Evolutionary conservation across 768 basidiomycete genomes (phyloP).

Genomic region (Sistotremastrum suecicum): DNA sequence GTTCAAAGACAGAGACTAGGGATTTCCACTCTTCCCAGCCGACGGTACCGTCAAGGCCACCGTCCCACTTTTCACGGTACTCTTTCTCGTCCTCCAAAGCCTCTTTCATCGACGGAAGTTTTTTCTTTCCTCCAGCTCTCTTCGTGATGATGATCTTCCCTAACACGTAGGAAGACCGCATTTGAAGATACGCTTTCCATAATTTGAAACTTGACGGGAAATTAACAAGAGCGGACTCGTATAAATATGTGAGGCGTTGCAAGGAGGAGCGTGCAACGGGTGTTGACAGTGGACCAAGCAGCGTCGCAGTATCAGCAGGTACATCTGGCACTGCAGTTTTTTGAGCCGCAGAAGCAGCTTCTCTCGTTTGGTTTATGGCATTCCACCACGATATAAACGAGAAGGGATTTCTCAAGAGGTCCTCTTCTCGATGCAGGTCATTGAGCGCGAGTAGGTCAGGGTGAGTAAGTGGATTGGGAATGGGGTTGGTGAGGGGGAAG

Average conservation of each 20-base stretch:
- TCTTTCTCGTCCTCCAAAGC: conserved; percentile 76
- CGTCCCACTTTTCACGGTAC: conserved; percentile 74
- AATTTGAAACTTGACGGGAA: conserved; percentile 89
- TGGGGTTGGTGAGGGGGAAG: conserved; percentile 78
- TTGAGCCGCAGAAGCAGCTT: conserved; percentile 40
- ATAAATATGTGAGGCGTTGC: conserved; percentile 81
- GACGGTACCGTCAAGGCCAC: conserved; percentile 73
- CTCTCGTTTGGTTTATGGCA: conserved; percentile 64
- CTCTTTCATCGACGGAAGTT: conserved; percentile 82
- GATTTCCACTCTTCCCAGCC: conserved; percentile 95
- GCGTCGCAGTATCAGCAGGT: conserved; percentile 32
- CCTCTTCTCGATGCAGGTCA: conserved; percentile 85
- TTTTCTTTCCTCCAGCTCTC: conserved; percentile 78
- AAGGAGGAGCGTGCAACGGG: conserved; percentile 59
- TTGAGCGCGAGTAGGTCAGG: conserved; percentile 57
- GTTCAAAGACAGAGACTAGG: conserved; percentile 78
- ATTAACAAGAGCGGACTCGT: conserved; percentile 78
- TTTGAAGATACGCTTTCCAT: conserved; percentile 85
- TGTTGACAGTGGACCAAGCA: conserved; percentile 73
- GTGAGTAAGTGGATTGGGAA: conserved; percentile 70
- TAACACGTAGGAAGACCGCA: conserved; percentile 75
- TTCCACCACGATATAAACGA: conserved; percentile 92
- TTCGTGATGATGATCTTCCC: conserved; percentile 62
- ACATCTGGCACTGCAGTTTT: conserved; percentile 40
- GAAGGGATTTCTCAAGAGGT: conserved; percentile 78